A percentile compares a stretch with the other conserved stretches of the same genome.
phyloP scores from a whole-genome alignment of 352 stramenopile species.

The Pythium chondricola region DNA sequence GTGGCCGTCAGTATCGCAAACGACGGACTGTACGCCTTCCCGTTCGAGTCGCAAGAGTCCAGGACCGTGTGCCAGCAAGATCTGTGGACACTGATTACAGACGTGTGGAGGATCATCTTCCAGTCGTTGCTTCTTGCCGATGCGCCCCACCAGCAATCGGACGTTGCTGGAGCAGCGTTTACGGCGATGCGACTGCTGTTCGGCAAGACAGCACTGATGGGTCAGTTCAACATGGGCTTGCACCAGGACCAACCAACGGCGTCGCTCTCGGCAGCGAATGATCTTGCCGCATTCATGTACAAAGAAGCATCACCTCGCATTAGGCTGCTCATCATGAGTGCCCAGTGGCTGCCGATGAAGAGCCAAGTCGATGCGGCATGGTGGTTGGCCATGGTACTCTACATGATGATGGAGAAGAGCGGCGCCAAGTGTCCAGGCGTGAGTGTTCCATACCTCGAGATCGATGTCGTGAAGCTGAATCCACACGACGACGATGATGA shows the following conservation, averaged over 20 bases:
- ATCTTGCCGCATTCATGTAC: constrained; percentile 56
- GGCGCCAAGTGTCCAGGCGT: constrained; percentile 56
- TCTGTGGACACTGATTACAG: constrained; percentile 59
- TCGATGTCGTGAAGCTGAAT: constrained; percentile 34
- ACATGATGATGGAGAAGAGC: constrained; percentile 79
- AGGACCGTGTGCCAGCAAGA: constrained; percentile 80
- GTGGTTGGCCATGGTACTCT: constrained; percentile 72
- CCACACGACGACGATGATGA: constrained; percentile 36
- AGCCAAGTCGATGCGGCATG: constrained; percentile 50
- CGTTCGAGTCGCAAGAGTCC: constrained; percentile 80
- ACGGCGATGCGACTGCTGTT: constrained; percentile 54
- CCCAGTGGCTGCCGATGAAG: constrained; percentile 45
- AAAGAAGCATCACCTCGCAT: constrained; percentile 61
- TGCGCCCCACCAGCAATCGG: constrained; percentile 6
- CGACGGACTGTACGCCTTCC: constrained; percentile 59
- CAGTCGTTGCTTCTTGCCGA: constrained; percentile 36
- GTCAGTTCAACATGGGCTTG: constrained; percentile 23
- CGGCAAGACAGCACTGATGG: constrained; percentile 34
- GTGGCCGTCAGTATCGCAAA: constrained; percentile 41
- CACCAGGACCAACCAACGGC: constrained; percentile 11
- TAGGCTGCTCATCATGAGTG: constrained; percentile 31
- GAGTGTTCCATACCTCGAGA: constrained; percentile 61
- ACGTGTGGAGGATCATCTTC: constrained; percentile 82
- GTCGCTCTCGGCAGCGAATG: constrained; percentile 50
- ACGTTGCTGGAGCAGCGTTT: constrained; percentile 43